A percentile compares a stretch with the other conserved stretches of the same genome.
phyloP scores from a whole-genome alignment of 2,329 filamentous ascomycete species.

The Pseudogymnoascus sp. region DNA sequence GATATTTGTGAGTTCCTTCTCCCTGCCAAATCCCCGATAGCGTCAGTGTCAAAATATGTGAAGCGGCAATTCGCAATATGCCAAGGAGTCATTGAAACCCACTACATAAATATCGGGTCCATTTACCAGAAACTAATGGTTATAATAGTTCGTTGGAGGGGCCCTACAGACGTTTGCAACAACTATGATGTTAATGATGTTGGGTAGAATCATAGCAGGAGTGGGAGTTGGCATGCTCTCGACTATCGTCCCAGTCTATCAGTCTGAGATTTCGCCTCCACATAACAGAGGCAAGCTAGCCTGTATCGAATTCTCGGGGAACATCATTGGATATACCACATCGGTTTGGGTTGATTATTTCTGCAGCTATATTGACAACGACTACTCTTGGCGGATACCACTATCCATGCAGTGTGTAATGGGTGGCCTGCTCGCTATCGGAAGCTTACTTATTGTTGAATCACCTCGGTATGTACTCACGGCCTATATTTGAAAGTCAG shows the following conservation, averaged over 20 bases:
- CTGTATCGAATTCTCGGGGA: constrained; percentile 96
- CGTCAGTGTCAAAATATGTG: neutral
- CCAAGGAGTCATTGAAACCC: constrained; percentile 36
- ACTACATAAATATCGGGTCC: neutral
- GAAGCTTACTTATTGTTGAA: constrained; percentile 90
- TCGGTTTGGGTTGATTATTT: constrained; percentile 99
- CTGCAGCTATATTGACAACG: constrained; percentile 78
- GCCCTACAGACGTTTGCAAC: constrained; percentile 75
- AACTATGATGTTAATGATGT: constrained; percentile 83
- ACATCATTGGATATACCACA: constrained; percentile 90
- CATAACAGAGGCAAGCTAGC: constrained; percentile 94
- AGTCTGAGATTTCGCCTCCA: constrained; percentile 91
- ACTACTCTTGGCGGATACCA: constrained; percentile 87
- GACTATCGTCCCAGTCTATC: constrained; percentile 88
- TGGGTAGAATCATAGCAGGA: constrained; percentile 77
- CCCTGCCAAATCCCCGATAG: neutral
- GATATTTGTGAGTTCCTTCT: constrained; percentile 53
- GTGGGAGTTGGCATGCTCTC: constrained; percentile 82
- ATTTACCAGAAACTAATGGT: neutral
- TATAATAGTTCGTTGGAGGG: constrained; percentile 58
- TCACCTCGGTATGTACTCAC: constrained; percentile 65
- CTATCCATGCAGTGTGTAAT: constrained; percentile 90
- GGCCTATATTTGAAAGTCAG: neutral
- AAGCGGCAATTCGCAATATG: neutral
- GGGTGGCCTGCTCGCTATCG: constrained; percentile 76